phyloP scores from a whole-genome alignment of 1,284 basidiomycete genomes.

The Ustilago hordei region DNA sequence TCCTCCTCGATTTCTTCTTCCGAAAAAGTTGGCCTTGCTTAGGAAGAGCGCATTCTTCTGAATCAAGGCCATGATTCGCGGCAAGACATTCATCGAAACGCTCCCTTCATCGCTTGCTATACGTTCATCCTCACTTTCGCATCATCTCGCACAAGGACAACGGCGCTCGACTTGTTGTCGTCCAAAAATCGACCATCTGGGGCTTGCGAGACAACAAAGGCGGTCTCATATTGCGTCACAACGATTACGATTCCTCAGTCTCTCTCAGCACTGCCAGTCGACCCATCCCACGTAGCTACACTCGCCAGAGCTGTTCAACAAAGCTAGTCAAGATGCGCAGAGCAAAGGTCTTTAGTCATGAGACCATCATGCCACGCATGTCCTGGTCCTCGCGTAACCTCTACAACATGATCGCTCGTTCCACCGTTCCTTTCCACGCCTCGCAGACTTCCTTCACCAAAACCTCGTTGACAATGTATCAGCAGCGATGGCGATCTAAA shows the following conservation, averaged over 20 bases:
- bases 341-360: conserved; percentile 62
- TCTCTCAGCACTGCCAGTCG: not conserved
- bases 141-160: not conserved
- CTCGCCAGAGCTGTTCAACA: not conserved
- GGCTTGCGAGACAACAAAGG: not conserved
- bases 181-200: too few relatives aligned
- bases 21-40: conserved; percentile 26
- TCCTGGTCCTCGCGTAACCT: conserved; percentile 81
- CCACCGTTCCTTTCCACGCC: conserved; percentile 55
- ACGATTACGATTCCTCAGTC: not conserved
- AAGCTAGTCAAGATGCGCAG: conserved; percentile 53
- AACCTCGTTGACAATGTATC: conserved; percentile 80
- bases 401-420: conserved; percentile 78
- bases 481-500: conserved; percentile 92
- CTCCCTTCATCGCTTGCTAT: not conserved
- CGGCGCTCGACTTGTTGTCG: not conserved
- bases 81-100: not conserved
- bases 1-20: conserved; percentile 27
- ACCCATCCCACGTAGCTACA: not conserved
- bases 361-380: conserved; percentile 65
- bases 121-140: not conserved
- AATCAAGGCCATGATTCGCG: not conserved
- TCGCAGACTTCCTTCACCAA: conserved; percentile 75
- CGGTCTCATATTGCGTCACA: not conserved
- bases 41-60: not conserved